phyloP scores from a whole-genome alignment of 1,284 basidiomycete genomes.

The Volvariella surrecta region DNA sequence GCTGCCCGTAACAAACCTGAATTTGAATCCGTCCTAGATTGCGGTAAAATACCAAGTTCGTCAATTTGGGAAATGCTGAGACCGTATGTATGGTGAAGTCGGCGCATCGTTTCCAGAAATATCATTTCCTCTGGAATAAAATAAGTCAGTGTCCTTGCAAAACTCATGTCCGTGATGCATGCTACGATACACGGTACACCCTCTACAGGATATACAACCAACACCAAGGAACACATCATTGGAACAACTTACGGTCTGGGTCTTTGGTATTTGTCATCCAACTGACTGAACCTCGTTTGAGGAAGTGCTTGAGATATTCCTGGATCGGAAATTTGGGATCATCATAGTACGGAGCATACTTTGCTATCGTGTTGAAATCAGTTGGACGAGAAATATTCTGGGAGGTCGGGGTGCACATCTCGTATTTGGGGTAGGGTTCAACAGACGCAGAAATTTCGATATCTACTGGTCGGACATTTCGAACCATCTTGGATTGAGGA shows the following conservation, averaged over 20 bases:
- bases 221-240: no score
- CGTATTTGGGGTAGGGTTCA: constrained; percentile 17
- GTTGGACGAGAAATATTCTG: constrained; percentile 15
- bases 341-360: constrained; percentile 27
- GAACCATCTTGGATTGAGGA: no score
- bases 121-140: constrained; percentile 24
- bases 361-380: constrained; percentile 4
- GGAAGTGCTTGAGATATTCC: constrained; percentile 17
- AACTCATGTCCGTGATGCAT: no score
- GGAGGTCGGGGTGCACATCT: constrained; percentile 23
- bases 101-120: constrained; percentile 23
- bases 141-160: no score
- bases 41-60: constrained; percentile 4
- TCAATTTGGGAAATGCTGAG: constrained; percentile 21
- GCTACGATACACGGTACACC: no score
- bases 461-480: no score
- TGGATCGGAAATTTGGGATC: constrained; percentile 21
- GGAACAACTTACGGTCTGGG: constrained; percentile 32
- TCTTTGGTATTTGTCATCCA: constrained; percentile 30
- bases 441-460: no score
- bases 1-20: not conserved
- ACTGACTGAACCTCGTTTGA: constrained; percentile 14
- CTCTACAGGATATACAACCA: no score
- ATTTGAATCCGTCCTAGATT: not conserved
- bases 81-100: constrained; percentile 16